phyloP scores from a whole-genome alignment of 768 basidiomycete genomes.

The Psilocybe cubensis region DNA sequence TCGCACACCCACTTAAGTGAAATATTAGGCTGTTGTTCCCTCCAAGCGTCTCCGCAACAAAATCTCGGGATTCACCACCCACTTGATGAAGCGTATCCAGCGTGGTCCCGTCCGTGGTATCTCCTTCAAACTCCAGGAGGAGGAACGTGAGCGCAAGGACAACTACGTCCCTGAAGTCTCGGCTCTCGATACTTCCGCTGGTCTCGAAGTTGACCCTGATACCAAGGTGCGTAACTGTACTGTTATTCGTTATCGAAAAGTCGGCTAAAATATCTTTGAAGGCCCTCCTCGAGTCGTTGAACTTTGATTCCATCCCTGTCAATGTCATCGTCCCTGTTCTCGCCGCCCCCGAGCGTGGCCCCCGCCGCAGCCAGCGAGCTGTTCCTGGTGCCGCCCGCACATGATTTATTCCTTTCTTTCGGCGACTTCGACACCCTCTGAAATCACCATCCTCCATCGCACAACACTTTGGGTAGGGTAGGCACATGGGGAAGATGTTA shows the following conservation, averaged over 20 bases:
- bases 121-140: slow-evolving; percentile 99
- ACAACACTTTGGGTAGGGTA: neutral
- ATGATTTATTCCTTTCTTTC: slow-evolving; percentile 16
- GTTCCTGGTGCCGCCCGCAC: slow-evolving; percentile 80
- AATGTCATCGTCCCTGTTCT: slow-evolving; percentile 68
- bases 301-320: slow-evolving; percentile 92
- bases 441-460: neutral
- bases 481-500: neutral
- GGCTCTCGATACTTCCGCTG: slow-evolving; percentile 81
- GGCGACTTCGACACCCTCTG: neutral
- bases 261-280: slow-evolving; percentile 28
- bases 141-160: slow-evolving; percentile 99
- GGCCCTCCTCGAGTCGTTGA: slow-evolving; percentile 89
- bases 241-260: neutral
- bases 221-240: slow-evolving; percentile 73
- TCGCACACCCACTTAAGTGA: neutral
- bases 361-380: slow-evolving; percentile 73
- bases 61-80: slow-evolving; percentile 99
- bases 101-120: slow-evolving; percentile 98
- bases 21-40: slow-evolving; percentile 81
- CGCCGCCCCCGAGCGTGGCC: slow-evolving; percentile 69
- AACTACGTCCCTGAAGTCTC: slow-evolving; percentile 99
- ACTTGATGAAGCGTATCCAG: slow-evolving; percentile 99
- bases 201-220: slow-evolving; percentile 88
- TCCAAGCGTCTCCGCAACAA: slow-evolving; percentile 99